A percentile compares a stretch with the other conserved stretches of the same genome.
These are phyloP conservation scores for Phytophthora ohioensis DNA, from an alignment of 352 stramenopile species.

Conservation along the genomic window DNA sequence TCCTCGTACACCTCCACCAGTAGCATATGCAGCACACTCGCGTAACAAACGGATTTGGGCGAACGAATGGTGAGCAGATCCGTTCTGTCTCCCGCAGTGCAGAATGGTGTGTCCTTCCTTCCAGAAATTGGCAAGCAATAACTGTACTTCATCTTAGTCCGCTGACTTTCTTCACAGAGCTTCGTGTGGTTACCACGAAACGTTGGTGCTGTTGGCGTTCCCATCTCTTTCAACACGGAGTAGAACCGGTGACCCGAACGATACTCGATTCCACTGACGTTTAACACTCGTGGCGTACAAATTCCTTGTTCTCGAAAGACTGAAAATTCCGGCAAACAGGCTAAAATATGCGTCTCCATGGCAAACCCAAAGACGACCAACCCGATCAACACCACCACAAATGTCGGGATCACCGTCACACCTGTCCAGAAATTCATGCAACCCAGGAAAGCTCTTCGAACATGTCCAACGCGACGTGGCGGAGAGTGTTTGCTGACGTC, in stretches of 20 bases:
- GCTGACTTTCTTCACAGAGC: slow-evolving; percentile 29
- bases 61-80: slow-evolving; percentile 46
- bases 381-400: slow-evolving; percentile 15
- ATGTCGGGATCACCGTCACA: slow-evolving; percentile 15
- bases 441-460: neutral
- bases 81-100: slow-evolving; percentile 46
- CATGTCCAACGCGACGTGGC: slow-evolving; percentile 1
- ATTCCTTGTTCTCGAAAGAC: slow-evolving; percentile 15
- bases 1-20: slow-evolving; percentile 66
- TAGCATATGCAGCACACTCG: slow-evolving; percentile 68
- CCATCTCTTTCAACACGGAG: slow-evolving; percentile 24
- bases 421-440: slow-evolving; percentile 16
- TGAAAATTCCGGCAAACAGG: neutral
- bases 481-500: slow-evolving; percentile 2
- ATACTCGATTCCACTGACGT: slow-evolving; percentile 29
- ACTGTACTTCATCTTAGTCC: slow-evolving; percentile 19
- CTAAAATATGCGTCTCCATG: slow-evolving; percentile 27
- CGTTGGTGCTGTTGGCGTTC: slow-evolving; percentile 17
- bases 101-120: slow-evolving; percentile 57
- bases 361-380: slow-evolving; percentile 13
- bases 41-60: slow-evolving; percentile 54
- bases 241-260: slow-evolving; percentile 35
- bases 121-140: slow-evolving; percentile 67
- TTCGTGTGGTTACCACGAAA: slow-evolving; percentile 35
- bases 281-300: slow-evolving; percentile 19